Percentiles rank a stretch among this genome's conserved stretches.
These are phyloP conservation scores for Blastomyces silverae DNA, from an alignment of 2,329 filamentous ascomycete species.

Conservation along the genomic window DNA sequence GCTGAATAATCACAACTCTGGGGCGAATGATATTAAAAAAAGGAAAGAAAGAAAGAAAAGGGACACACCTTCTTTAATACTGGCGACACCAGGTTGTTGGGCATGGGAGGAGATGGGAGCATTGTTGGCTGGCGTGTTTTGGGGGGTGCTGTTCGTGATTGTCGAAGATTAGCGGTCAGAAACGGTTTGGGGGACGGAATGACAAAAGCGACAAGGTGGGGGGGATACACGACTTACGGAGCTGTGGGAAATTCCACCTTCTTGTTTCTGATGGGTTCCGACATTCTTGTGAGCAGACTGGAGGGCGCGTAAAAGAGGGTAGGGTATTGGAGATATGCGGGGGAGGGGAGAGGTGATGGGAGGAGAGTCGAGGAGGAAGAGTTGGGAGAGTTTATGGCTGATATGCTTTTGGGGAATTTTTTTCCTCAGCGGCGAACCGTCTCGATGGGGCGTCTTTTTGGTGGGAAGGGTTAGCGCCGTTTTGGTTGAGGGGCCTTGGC, in stretches of 20 bases:
- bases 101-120: conserved; percentile 97
- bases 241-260: conserved; percentile 56
- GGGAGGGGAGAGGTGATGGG: conserved; percentile 21
- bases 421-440: conserved; percentile 17
- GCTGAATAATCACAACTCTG: conserved; percentile 22
- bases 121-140: conserved; percentile 94
- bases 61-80: conserved; percentile 89
- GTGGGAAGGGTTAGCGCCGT: conserved; percentile 39
- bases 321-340: conserved; percentile 21
- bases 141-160: conserved; percentile 66
- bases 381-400: conserved; percentile 7
- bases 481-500: conserved; percentile 38
- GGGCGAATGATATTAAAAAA: background rate
- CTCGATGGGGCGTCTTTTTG: conserved; percentile 26
- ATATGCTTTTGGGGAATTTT: conserved; percentile 13
- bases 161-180: conserved; percentile 17
- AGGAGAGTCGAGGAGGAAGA: conserved; percentile 22
- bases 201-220: conserved; percentile 7
- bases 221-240: conserved; percentile 49
- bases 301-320: conserved; percentile 18
- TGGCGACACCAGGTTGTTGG: conserved; percentile 85
- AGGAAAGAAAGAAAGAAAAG: conserved; percentile 4
- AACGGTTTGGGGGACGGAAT: conserved; percentile 5
- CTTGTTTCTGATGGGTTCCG: conserved; percentile 63
- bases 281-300: conserved; percentile 44